These are phyloP conservation scores for Fusarium sp. DNA, from an alignment of 2,329 filamentous ascomycete species.

Conservation along the genomic window DNA sequence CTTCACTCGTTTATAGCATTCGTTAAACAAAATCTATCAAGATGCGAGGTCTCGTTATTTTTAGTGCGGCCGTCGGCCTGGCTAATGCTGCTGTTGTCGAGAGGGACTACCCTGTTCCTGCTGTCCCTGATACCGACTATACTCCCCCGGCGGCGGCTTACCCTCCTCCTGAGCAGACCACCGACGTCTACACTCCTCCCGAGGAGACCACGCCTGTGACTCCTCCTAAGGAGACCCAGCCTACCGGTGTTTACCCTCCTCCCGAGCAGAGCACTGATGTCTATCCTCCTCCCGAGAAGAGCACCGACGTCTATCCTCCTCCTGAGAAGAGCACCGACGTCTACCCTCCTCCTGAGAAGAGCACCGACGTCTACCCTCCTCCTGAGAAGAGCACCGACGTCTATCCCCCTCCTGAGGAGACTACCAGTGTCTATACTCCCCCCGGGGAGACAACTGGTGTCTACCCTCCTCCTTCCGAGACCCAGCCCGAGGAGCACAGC, in stretches of 20 bases:
- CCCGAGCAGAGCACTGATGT: not conserved
- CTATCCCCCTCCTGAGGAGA: not conserved
- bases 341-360: not conserved
- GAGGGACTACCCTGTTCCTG: conserved; percentile 14
- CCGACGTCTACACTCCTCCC: not conserved
- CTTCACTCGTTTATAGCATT: conserved; percentile 27
- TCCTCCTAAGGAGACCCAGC: not conserved
- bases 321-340: not conserved
- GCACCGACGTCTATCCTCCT: not conserved
- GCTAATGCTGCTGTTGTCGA: conserved; percentile 32
- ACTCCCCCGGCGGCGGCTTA: not conserved
- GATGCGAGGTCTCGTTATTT: conserved; percentile 30
- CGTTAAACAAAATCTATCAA: conserved; percentile 8
- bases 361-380: not conserved
- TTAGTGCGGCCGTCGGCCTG: conserved; percentile 33
- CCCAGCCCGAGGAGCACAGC: not conserved
- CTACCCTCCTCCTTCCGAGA: not conserved
- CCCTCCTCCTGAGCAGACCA: conserved; percentile 1
- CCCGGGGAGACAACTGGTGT: not conserved
- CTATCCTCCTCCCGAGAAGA: not conserved
- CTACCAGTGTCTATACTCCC: not conserved
- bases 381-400: not conserved
- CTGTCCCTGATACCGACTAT: conserved; percentile 3
- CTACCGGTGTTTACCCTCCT: not conserved
- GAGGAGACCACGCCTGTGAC: conserved; percentile 8